Conservation (phyloP, 2,329 filamentous ascomycete genomes). For the Byssothecium circinans region DNA sequence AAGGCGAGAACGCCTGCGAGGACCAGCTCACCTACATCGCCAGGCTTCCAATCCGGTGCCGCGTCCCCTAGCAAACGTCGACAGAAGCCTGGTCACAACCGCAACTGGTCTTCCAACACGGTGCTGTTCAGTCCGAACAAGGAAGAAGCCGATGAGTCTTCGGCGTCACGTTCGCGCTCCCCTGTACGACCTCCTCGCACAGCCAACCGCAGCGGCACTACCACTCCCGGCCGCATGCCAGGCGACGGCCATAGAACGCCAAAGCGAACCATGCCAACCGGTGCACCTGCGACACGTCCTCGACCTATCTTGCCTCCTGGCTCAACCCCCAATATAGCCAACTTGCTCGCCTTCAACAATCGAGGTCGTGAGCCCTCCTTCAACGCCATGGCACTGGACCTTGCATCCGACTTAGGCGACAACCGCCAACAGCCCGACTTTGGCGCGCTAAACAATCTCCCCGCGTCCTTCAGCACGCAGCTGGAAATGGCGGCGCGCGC, state of each 20-base stretch:
- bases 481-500: slow-evolving; percentile 39
- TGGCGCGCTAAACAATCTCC: slow-evolving; percentile 64
- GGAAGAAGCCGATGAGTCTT: slow-evolving; percentile 43
- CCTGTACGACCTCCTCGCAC: slow-evolving; percentile 34
- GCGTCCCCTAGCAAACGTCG: slow-evolving; percentile 34
- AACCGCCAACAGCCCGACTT: slow-evolving; percentile 61
- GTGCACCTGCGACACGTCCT: slow-evolving; percentile 32
- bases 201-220: slow-evolving; percentile 34
- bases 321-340: slow-evolving; percentile 59
- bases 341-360: slow-evolving; percentile 55
- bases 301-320: slow-evolving; percentile 52
- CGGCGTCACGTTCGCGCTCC: slow-evolving; percentile 32
- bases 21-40: slow-evolving; percentile 28
- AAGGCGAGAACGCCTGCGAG: slow-evolving; percentile 21
- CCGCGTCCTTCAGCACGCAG: slow-evolving; percentile 78
- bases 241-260: slow-evolving; percentile 45
- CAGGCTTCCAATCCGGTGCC: slow-evolving; percentile 37
- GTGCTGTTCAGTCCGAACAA: slow-evolving; percentile 75
- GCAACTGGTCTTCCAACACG: slow-evolving; percentile 79
- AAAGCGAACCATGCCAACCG: slow-evolving; percentile 38
- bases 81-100: slow-evolving; percentile 58
- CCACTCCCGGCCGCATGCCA: slow-evolving; percentile 33
- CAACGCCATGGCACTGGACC: slow-evolving; percentile 63
- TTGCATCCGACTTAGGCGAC: slow-evolving; percentile 72
- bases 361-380: slow-evolving; percentile 61